Base-by-base conservation (phyloP, 495 filamentous ascomycete species). In the Penicillium coprophilum region DNA sequence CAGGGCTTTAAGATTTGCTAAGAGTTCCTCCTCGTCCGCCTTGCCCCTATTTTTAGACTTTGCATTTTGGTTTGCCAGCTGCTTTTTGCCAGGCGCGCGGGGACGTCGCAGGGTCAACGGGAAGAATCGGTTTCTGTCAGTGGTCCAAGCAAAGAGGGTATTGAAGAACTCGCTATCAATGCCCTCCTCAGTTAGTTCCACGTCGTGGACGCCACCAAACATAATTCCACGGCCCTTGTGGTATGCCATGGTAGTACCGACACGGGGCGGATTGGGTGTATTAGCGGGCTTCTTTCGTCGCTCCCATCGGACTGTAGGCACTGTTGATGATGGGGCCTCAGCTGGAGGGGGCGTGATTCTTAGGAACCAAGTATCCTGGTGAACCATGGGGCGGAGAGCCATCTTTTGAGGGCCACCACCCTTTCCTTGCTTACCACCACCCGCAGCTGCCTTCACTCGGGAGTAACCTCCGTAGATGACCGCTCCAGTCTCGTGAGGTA, bases 121-220 rank as follows among this genome's bases (percentile, higher is more conserved):
- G 71, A 97, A 96, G 71, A 94, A 98, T 10, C 94, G 82, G 58
- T 98, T 98, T 39, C 92, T 81, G 57, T 98, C 94, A 21, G 92
- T 87, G 59, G 92, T 96, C 90, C 91, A 97, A 19, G 90, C 89
- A 63, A 85, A 93, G 19, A 97, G 68, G 31, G 81, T 79, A 64
- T 96, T 90, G 69, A 97, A 97, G 72, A 98, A 98, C 64, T 96
- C 90, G 64, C 89, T 94, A 17, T 97, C 91, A 38, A 98, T 92
- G 11, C 89, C 91, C 71, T 98, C 94, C 65, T 98, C 94, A 58
- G 81, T 95, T 65, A 96, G 82, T 65, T 96, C 92, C 1, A 96
- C 87, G 63, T 97, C 94, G 56, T 96, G 89, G 6, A 98, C 94
- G 53, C 94, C 94, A 38, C 94, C 94, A 63, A 98, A 98, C 69